Percentiles rank a stretch among this genome's conserved stretches.
These are phyloP conservation scores for Aspergillus affinis DNA, from an alignment of 495 filamentous ascomycete genomes.

Conservation along the genomic window DNA sequence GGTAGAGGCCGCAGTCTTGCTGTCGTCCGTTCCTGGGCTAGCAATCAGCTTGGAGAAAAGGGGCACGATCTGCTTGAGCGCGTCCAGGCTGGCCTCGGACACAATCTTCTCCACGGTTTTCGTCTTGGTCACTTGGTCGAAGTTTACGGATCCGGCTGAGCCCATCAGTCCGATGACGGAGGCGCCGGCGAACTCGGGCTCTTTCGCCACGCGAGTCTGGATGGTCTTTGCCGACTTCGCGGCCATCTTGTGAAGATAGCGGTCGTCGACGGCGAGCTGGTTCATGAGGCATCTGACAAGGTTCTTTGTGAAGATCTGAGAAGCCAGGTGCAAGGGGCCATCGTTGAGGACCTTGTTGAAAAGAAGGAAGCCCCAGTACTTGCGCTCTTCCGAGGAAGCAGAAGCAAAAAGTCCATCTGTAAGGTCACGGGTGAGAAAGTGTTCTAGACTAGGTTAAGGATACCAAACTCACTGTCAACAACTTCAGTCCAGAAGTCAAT, in stretches of 20 bases:
- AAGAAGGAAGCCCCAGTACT: constrained; percentile 86
- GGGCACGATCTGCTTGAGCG: constrained; percentile 41
- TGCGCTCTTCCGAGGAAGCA: constrained; percentile 78
- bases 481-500: constrained; percentile 82
- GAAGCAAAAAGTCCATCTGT: constrained; percentile 80
- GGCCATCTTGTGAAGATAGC: constrained; percentile 81
- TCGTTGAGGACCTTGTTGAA: constrained; percentile 68
- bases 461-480: constrained; percentile 69
- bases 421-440: constrained; percentile 12
- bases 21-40: constrained; percentile 39
- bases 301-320: constrained; percentile 73
- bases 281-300: constrained; percentile 82
- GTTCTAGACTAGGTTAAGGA: neutral
- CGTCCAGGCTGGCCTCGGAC: constrained; percentile 54
- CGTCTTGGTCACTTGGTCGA: constrained; percentile 83
- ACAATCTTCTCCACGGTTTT: constrained; percentile 83
- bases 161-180: constrained; percentile 66
- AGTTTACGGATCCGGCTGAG: constrained; percentile 68
- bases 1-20: constrained; percentile 43
- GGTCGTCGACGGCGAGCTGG: constrained; percentile 78
- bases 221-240: constrained; percentile 69
- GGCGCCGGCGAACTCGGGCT: constrained; percentile 58
- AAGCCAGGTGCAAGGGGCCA: constrained; percentile 45
- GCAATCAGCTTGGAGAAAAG: constrained; percentile 42
- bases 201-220: constrained; percentile 60